These are phyloP conservation scores for Bipolaris cookei DNA, from an alignment of 2,329 filamentous ascomycete genomes.

Conservation along the genomic window DNA sequence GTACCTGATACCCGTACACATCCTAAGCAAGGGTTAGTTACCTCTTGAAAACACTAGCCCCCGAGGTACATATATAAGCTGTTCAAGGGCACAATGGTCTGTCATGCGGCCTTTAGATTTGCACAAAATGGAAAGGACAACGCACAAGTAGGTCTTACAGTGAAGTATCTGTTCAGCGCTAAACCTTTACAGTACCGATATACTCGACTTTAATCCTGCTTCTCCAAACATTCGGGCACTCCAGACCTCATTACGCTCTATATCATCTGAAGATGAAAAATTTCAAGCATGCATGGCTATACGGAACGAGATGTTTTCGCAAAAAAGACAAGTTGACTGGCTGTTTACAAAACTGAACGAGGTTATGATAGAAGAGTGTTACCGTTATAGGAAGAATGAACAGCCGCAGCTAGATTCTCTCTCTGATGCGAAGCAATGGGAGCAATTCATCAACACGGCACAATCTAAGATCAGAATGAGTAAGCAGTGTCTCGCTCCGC, in stretches of 20 bases:
- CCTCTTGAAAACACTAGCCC: neutral
- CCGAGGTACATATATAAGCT: slow-evolving; percentile 7
- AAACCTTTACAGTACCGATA: slow-evolving; percentile 1
- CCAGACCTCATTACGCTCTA: neutral
- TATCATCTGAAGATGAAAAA: slow-evolving; percentile 1
- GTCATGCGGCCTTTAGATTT: neutral
- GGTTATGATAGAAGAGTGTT: slow-evolving; percentile 10
- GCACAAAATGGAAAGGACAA: slow-evolving; percentile 5
- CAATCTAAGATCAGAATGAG: slow-evolving; percentile 9
- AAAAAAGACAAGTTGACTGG: neutral
- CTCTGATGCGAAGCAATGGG: slow-evolving; percentile 18
- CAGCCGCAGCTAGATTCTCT: neutral
- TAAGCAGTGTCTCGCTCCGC: slow-evolving; percentile 19
- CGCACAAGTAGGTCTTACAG: slow-evolving; percentile 1
- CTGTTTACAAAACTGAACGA: neutral
- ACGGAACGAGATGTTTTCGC: neutral
- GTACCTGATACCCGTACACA: neutral
- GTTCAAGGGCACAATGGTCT: neutral
- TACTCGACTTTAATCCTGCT: slow-evolving; percentile 2
- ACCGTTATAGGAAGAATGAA: slow-evolving; percentile 1
- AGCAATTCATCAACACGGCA: slow-evolving; percentile 16
- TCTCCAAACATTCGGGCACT: neutral
- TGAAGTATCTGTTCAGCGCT: slow-evolving; percentile 1
- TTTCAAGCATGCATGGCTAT: neutral
- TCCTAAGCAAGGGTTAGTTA: neutral